Evolutionary conservation across 495 filamentous ascomycete genomes (phyloP).

Genomic region (Lasiosphaeria miniovina): DNA sequence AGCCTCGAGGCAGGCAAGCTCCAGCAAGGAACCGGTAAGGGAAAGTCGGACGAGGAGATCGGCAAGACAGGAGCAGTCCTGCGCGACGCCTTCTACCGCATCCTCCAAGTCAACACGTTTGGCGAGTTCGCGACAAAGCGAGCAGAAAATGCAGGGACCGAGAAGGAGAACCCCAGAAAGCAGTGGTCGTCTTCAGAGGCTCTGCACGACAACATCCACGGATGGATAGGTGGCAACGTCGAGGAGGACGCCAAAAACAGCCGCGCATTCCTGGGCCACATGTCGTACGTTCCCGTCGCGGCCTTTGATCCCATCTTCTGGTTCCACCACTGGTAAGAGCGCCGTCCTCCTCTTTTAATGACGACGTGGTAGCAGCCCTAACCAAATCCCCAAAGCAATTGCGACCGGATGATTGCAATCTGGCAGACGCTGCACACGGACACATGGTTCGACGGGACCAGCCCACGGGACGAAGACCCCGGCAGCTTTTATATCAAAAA

Average conservation of each 20-base stretch:
- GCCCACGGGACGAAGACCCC: neutral
- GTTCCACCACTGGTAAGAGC: conserved; percentile 54
- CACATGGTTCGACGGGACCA: neutral
- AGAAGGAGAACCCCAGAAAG: too few species aligned
- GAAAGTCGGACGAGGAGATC: too few species aligned
- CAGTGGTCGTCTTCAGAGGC: neutral
- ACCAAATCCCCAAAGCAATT: too few species aligned
- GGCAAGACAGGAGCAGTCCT: too few species aligned
- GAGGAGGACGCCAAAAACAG: neutral
- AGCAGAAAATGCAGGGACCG: too few species aligned
- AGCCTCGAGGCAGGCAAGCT: too few species aligned
- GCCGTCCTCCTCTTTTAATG: too few species aligned
- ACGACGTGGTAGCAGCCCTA: too few species aligned
- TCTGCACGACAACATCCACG: neutral
- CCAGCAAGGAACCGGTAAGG: too few species aligned
- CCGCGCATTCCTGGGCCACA: conserved; percentile 48
- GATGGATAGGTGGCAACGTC: neutral
- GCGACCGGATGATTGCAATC: too few species aligned
- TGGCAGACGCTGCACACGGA: neutral
- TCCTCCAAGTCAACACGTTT: neutral
- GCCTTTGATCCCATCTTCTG: conserved; percentile 70
- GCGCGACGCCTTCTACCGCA: neutral
- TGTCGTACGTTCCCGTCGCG: conserved; percentile 57
- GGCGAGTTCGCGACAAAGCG: neutral
- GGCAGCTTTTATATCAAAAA: neutral